A percentile compares a stretch with the other conserved stretches of the same genome.
Conservation (phyloP, 208 protist species). For the Trichomonas gallinae region DNA sequence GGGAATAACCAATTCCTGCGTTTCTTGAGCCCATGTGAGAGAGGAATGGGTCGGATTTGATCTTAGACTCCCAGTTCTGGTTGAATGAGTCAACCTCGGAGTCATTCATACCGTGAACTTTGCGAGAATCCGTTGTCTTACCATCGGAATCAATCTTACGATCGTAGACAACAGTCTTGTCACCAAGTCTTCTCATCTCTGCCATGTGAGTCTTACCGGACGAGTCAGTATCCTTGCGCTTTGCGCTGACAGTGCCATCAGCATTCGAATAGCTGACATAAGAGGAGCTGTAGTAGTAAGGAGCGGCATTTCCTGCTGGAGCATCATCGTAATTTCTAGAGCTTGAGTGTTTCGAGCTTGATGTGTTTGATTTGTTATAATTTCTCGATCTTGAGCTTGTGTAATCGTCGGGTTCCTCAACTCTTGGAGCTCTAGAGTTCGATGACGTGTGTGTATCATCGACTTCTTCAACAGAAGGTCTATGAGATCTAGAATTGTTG, state of each 20-base stretch:
- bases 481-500: neutral
- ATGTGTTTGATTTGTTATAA: neutral
- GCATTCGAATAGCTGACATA: neutral
- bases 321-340: neutral
- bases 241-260: neutral
- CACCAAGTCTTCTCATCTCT: neutral
- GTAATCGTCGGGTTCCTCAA: neutral
- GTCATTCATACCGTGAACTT: neutral
- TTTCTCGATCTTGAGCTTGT: neutral
- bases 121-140: neutral
- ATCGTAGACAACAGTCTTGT: neutral
- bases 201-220: slow-evolving; percentile 12
- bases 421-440: neutral
- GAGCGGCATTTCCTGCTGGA: neutral
- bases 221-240: neutral
- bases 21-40: neutral
- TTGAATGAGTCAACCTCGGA: neutral
- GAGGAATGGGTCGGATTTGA: neutral
- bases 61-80: neutral
- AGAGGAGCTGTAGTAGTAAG: neutral
- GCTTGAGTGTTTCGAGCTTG: neutral
- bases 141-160: neutral
- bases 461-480: neutral
- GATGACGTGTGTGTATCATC: neutral
- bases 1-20: neutral